These are phyloP conservation scores for Didymella pinodella DNA, from an alignment of 2,329 filamentous ascomycete genomes.

Conservation along the genomic window DNA sequence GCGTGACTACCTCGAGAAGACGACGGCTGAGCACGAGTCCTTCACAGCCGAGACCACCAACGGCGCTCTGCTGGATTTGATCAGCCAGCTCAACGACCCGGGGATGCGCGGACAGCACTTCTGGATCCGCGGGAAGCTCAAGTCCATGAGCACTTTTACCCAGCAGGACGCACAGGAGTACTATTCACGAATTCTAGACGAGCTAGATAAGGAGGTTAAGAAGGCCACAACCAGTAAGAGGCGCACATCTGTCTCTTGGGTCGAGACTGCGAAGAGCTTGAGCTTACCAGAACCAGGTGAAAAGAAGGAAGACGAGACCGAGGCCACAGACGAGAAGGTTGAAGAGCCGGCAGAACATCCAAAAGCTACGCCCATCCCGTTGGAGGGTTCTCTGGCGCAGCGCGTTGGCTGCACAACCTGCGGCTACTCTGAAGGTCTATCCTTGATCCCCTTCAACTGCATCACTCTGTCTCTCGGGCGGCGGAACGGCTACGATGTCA, in stretches of 20 bases:
- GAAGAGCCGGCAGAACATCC: conserved; percentile 16
- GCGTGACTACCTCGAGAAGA: conserved; percentile 65
- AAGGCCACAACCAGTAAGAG: conserved; percentile 54
- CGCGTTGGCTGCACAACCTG: conserved; percentile 87
- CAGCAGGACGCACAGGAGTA: conserved; percentile 99
- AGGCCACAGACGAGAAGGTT: conserved; percentile 17
- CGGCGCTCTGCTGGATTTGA: conserved; percentile 68
- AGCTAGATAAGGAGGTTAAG: conserved; percentile 79
- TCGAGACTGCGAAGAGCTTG: background rate
- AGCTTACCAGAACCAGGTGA: conserved; percentile 1
- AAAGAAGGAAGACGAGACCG: conserved; percentile 10
- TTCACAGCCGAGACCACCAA: conserved; percentile 57
- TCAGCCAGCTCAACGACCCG: conserved; percentile 73
- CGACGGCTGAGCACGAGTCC: conserved; percentile 42
- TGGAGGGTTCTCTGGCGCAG: conserved; percentile 88
- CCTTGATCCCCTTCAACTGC: conserved; percentile 92
- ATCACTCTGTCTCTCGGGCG: conserved; percentile 82
- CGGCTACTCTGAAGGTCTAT: conserved; percentile 85
- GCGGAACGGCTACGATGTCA: conserved; percentile 70
- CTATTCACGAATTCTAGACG: conserved; percentile 86
- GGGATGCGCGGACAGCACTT: conserved; percentile 77
- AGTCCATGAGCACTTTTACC: conserved; percentile 93
- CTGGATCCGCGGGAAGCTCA: conserved; percentile 82
- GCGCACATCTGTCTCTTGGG: background rate
- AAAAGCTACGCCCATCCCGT: conserved; percentile 69